Evolutionary conservation across 225 moss, liverwort and hornwort species (phyloP).

Genomic region (Ulota crispa): DNA sequence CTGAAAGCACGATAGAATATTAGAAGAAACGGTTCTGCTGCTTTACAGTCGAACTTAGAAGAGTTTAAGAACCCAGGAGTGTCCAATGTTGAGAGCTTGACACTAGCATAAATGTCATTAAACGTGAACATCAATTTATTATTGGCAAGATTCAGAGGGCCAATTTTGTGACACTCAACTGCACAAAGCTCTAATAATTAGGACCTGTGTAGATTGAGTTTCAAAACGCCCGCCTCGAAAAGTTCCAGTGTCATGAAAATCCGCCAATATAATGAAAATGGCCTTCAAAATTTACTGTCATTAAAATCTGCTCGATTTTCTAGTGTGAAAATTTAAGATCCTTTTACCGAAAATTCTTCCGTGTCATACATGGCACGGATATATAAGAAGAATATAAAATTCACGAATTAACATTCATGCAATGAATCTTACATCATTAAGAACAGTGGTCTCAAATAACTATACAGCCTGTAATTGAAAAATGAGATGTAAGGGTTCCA

Average conservation of each 20-base stretch:
- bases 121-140: neutral
- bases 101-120: neutral
- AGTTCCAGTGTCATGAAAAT: neutral
- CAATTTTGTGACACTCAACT: neutral
- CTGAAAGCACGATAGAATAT: constrained; percentile 36
- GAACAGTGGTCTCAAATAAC: neutral
- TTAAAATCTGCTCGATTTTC: neutral
- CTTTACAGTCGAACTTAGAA: neutral
- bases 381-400: neutral
- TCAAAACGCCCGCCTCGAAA: neutral
- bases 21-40: neutral
- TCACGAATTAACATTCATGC: neutral
- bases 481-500: neutral
- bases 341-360: neutral
- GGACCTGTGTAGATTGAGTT: neutral
- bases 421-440: neutral
- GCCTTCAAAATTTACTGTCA: neutral
- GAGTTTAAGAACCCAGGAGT: neutral
- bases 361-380: neutral
- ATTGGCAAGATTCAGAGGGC: neutral
- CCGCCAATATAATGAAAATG: neutral
- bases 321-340: neutral
- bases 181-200: neutral
- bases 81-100: neutral
- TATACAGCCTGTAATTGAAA: neutral